Conservation (phyloP, 2,329 filamentous ascomycete species). For the Pyrenophora seminiperda region DNA sequence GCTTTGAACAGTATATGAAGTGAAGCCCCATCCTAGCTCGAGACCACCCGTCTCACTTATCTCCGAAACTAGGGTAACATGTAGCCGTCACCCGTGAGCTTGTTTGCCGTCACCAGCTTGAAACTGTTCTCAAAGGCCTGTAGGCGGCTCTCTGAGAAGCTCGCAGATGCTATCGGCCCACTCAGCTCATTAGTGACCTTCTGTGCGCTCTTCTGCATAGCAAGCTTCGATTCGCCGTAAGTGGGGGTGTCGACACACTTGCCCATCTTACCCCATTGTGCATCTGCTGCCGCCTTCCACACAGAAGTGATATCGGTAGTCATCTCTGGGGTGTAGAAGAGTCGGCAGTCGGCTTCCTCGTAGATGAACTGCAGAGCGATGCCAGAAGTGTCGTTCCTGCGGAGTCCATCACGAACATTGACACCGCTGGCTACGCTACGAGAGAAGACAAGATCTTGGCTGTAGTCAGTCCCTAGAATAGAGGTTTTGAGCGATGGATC, state of each 20-base stretch:
- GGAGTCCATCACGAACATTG: constrained; percentile 46
- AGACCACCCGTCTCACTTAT: no score
- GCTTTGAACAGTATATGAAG: no score
- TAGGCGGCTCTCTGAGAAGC: constrained; percentile 24
- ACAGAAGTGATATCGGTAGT: constrained; percentile 45
- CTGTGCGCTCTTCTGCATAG: not conserved
- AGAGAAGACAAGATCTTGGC: constrained; percentile 31
- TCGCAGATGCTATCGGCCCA: constrained; percentile 17
- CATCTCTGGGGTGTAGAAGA: constrained; percentile 51
- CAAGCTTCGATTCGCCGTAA: constrained; percentile 30
- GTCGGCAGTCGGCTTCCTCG: constrained; percentile 48
- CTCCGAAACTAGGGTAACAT: constrained; percentile 36
- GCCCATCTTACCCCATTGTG: constrained; percentile 38
- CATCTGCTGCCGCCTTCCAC: constrained; percentile 49
- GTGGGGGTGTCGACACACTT: constrained; percentile 38
- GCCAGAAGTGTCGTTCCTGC: constrained; percentile 37
- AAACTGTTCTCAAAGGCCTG: constrained; percentile 37
- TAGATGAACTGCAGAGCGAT: constrained; percentile 48
- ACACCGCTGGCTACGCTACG: constrained; percentile 34
- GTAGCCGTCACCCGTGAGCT: constrained; percentile 39
- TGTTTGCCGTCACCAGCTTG: constrained; percentile 36
- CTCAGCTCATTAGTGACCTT: constrained; percentile 35
- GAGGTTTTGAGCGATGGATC: constrained; percentile 35
- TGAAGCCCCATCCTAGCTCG: no score
- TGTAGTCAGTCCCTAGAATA: constrained; percentile 33